phyloP scores from a whole-genome alignment of 176 grass and related monocot genomes.

The Alopecurus myosuroides region DNA sequence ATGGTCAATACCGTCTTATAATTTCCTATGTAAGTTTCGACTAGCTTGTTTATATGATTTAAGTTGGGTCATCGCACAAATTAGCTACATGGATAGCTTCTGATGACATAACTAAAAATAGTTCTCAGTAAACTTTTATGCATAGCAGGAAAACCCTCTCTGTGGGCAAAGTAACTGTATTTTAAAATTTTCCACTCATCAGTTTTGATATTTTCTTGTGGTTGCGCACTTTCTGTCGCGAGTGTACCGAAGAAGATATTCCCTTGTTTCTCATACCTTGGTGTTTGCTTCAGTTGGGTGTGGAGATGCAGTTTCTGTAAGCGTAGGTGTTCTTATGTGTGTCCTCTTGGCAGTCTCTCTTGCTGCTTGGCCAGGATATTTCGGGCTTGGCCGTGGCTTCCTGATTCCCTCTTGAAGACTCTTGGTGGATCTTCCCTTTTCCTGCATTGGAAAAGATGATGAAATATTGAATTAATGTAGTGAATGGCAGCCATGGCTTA shows the following conservation, averaged over 20 bases:
- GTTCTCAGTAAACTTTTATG: not conserved
- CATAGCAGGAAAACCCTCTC: not conserved
- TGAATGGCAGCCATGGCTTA: too few relatives aligned
- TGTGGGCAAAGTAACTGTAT: not conserved
- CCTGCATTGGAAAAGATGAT: slow-evolving; percentile 25
- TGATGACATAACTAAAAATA: not conserved
- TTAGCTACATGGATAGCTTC: not conserved
- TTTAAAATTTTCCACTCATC: not conserved
- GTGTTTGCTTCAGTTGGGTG: slow-evolving; percentile 39
- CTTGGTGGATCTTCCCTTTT: slow-evolving; percentile 37
- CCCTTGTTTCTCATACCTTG: slow-evolving; percentile 28
- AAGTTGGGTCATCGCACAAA: not conserved
- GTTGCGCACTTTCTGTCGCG: not conserved
- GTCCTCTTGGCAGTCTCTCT: slow-evolving; percentile 17
- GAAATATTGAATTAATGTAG: too few relatives aligned
- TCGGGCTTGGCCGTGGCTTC: slow-evolving; percentile 9
- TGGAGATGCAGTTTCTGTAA: slow-evolving; percentile 30
- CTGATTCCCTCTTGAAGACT: slow-evolving; percentile 17
- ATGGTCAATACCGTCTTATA: not conserved
- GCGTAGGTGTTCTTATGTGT: slow-evolving; percentile 17
- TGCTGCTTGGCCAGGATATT: not conserved
- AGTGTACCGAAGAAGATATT: not conserved
- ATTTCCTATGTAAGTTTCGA: not conserved
- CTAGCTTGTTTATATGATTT: not conserved
- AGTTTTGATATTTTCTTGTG: not conserved